phyloP scores from a whole-genome alignment of 2,329 filamentous ascomycete species.

The Atkinsonella hypoxylon region DNA sequence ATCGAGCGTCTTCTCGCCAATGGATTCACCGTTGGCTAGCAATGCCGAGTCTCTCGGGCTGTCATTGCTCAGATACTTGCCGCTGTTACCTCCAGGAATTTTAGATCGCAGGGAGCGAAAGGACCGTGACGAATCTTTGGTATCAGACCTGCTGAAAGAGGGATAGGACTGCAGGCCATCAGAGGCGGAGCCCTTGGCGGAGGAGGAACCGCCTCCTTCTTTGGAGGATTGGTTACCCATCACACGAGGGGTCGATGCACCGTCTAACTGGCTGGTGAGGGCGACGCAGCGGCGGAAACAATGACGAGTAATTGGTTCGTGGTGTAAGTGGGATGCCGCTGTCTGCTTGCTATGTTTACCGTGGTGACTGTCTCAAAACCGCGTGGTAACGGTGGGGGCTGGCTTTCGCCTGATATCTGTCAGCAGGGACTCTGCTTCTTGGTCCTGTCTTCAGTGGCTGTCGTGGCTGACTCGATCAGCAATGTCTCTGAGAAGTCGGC shows the following conservation, averaged over 20 bases:
- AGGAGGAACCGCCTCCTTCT: constrained; percentile 34
- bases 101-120: constrained; percentile 79
- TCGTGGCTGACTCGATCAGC: neutral
- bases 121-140: constrained; percentile 81
- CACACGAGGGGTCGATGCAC: constrained; percentile 10
- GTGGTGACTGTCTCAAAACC: constrained; percentile 16
- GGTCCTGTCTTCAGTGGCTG: neutral
- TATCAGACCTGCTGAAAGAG: constrained; percentile 85
- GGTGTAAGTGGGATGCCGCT: neutral
- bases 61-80: constrained; percentile 43
- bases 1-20: constrained; percentile 53
- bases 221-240: constrained; percentile 73
- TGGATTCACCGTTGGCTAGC: constrained; percentile 46
- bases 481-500: neutral
- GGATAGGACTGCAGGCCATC: constrained; percentile 68
- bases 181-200: constrained; percentile 35
- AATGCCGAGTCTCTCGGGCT: constrained; percentile 70
- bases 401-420: constrained; percentile 1
- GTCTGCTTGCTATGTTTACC: constrained; percentile 5
- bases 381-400: constrained; percentile 15
- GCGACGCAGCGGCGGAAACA: constrained; percentile 7
- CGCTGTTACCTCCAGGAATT: constrained; percentile 58
- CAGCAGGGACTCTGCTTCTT: neutral
- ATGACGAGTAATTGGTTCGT: constrained; percentile 6
- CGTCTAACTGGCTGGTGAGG: neutral